Base-by-base conservation (phyloP, 2,329 filamentous ascomycete genomes). In the Trichoderma hamatum region DNA sequence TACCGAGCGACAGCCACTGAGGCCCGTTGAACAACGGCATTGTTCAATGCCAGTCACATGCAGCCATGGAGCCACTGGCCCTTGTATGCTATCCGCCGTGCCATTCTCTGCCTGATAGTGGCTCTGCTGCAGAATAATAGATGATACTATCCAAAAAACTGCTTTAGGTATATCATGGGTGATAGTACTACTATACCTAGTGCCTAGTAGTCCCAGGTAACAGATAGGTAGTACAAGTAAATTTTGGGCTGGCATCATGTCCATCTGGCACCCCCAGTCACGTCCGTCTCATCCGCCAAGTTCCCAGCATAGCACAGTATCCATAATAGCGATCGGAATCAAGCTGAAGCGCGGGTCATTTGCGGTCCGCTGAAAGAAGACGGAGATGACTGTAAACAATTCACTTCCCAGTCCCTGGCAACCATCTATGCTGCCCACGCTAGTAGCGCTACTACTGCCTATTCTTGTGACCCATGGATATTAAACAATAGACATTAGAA, bases 21-120 rank as follows among this genome's bases (percentile, higher is more conserved):
- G 26, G 51, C 26, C 51, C 26, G 55, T 24, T 19, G 30, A 39
- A 58, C 55, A 58, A 58, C 55, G 55, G 34, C 55, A 58, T 58
- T 58, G 55, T 58, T 58, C 55, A 10, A 58, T 36, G 28, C 3
- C 55, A 55, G 26, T 55, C 52, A 55, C 52, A n/a, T 58, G 55
- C 55, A 58, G 55, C n/a, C 55, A 36, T 58, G n/a, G 30, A 21
- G 19, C 19, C 55, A 58, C 34, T 11, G 34, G 54, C 32, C 55
- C 32, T 24, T n/a, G 34, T 58, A 19, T 28, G 54, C 30, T 36
- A 36, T 32, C 10, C 28, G 54, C 54, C 16, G 34, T 24, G 13
- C 10, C 55, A 28, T 30, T 54, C 21, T 30, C 30, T 30, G 30
- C 30, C 30, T 30, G 30, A 30, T 30, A 30, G 30, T 30, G 30